Evolutionary conservation across 2,329 filamentous ascomycete genomes (phyloP), one percentile per base, ranked within the genome.

Genomic region (Herpotrichia juniperi): DNA sequence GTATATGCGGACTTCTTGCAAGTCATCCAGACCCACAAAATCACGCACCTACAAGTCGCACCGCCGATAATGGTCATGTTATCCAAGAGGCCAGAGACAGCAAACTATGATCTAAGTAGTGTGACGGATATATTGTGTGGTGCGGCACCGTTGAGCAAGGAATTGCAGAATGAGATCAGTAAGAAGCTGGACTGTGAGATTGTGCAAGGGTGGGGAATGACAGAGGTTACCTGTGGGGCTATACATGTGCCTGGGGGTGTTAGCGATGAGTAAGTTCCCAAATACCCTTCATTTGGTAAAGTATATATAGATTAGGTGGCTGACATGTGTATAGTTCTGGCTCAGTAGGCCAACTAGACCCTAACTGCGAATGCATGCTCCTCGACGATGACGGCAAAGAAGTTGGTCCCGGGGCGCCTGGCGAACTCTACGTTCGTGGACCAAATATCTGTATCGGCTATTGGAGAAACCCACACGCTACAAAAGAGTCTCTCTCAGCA

Each of bases 31-130:
- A 60, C 58, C 10, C 63, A 73, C 49, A 69, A 63, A 40, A 66
- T 77, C 46, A 76, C 74, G 3, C 63, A 76, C 44, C 59, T 76
- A 10, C 73, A 77, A 47, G 61, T 75, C 3, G 76, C 74, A 12
- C 76, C 76, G 7, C 76, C 76, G 1, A 73, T 78, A 31, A 64
- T 78, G 57, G 68, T 78, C 28, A 77, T 78, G 75, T 59, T 78
- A 46, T 72, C 66, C 47, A 78, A 78, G 61, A 57, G 75, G 34
- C 71, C 75, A 1, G 75, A 78, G 49, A 77, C 74, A 5, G 54
- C 61, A 4, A 72, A 74, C 25, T 77, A 76, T 40, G 68, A 77
- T 54, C 53, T 78, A 14, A 73, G 66, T 45, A 74, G 72, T 42
- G 63, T 78, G 16, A 67, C 66, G 7, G 67, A 74, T 49, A 69